These are phyloP conservation scores for Solanum infundibuliforme DNA, from an alignment of 257 asterid genomes.

Conservation along the genomic window DNA sequence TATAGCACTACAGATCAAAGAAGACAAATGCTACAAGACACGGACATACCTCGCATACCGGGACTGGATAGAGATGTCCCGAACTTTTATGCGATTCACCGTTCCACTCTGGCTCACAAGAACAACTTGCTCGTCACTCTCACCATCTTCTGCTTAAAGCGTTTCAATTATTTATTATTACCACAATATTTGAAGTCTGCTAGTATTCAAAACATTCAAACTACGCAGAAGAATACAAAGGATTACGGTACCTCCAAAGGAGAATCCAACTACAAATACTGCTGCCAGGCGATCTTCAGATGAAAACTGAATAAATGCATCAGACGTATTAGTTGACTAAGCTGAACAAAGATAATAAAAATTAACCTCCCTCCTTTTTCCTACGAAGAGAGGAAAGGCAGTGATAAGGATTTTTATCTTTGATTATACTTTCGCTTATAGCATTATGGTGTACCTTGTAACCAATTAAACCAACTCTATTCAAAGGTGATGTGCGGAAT, in stretches of 20 bases:
- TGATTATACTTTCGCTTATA: background rate
- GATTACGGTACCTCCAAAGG: constrained; percentile 51
- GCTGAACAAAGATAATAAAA: background rate
- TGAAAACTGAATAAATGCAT: constrained; percentile 44
- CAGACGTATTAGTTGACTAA: background rate
- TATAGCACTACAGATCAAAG: background rate
- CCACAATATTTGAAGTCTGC: background rate
- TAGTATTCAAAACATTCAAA: background rate
- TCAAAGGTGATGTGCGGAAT: constrained; percentile 62
- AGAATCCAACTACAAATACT: constrained; percentile 84
- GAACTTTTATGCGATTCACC: constrained; percentile 89
- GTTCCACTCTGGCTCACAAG: constrained; percentile 99
- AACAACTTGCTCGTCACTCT: constrained; percentile 93
- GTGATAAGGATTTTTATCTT: background rate
- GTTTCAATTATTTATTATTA: background rate
- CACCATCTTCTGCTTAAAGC: constrained; percentile 68
- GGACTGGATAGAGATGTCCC: constrained; percentile 88
- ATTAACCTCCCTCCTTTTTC: background rate
- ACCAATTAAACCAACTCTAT: constrained; percentile 79
- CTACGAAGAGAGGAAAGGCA: background rate
- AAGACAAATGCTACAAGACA: background rate
- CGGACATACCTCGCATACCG: constrained; percentile 71
- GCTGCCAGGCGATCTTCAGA: constrained; percentile 82
- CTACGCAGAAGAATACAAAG: background rate
- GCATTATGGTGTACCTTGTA: constrained; percentile 50